Conservation (phyloP, 208 protist genomes). For the Leishmania major region DNA sequence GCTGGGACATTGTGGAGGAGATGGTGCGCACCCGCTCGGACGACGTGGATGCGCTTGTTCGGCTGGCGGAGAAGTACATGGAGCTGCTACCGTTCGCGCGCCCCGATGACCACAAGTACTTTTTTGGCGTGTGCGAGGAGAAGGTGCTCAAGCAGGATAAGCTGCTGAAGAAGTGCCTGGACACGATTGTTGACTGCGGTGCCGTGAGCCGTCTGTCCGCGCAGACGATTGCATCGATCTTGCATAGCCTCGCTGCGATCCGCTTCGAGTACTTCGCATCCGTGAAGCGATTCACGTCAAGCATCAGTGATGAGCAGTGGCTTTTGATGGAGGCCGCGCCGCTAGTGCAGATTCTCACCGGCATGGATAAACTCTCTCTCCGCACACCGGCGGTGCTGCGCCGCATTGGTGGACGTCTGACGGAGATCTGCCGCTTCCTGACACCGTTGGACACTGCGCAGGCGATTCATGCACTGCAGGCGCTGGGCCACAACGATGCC, state of each 20-base stretch:
- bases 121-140: slow-evolving; percentile 84
- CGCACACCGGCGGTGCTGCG: slow-evolving; percentile 50
- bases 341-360: slow-evolving; percentile 68
- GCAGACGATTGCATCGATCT: slow-evolving; percentile 66
- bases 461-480: slow-evolving; percentile 68
- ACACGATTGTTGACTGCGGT: slow-evolving; percentile 51
- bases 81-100: slow-evolving; percentile 51
- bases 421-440: slow-evolving; percentile 52
- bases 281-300: slow-evolving; percentile 61
- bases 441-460: slow-evolving; percentile 60
- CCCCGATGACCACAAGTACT: slow-evolving; percentile 85
- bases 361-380: slow-evolving; percentile 63
- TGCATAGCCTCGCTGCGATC: slow-evolving; percentile 73
- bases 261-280: slow-evolving; percentile 78
- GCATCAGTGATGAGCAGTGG: slow-evolving; percentile 83
- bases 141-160: slow-evolving; percentile 89
- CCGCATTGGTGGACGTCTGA: slow-evolving; percentile 46
- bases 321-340: slow-evolving; percentile 68
- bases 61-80: slow-evolving; percentile 66
- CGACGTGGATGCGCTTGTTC: slow-evolving; percentile 39
- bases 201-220: slow-evolving; percentile 53
- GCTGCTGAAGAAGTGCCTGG: slow-evolving; percentile 71
- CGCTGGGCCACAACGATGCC: slow-evolving; percentile 59
- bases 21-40: slow-evolving; percentile 72
- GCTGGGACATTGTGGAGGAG: slow-evolving; percentile 66